Conservation (phyloP, 768 basidiomycete genomes). For the Boletus huronensis region DNA sequence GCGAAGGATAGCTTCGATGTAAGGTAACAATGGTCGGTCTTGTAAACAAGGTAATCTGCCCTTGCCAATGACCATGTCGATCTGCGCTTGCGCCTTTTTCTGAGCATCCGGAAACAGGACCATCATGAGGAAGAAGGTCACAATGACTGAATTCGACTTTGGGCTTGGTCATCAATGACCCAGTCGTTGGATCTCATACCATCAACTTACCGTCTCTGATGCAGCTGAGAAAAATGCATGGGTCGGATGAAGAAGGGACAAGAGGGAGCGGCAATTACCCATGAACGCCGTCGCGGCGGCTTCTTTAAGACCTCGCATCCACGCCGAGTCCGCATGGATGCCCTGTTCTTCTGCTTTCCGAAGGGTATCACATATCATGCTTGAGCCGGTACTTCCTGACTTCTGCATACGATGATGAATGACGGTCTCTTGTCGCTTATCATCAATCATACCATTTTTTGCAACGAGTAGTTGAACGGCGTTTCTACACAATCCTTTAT, state of each 20-base stretch:
- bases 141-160: slow-evolving; percentile 21
- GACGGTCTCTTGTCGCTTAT: neutral
- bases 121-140: slow-evolving; percentile 12
- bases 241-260: neutral
- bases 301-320: slow-evolving; percentile 6
- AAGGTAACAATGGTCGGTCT: slow-evolving; percentile 12
- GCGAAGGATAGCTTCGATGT: slow-evolving; percentile 11
- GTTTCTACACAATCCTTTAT: slow-evolving; percentile 8
- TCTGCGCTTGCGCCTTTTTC: slow-evolving; percentile 13
- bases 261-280: neutral
- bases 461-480: slow-evolving; percentile 7
- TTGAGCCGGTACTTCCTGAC: neutral
- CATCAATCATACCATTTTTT: slow-evolving; percentile 1
- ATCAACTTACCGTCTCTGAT: slow-evolving; percentile 15
- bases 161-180: neutral
- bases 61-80: slow-evolving; percentile 5
- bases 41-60: slow-evolving; percentile 4
- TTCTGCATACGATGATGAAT: slow-evolving; percentile 1
- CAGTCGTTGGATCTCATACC: neutral
- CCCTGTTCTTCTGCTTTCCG: neutral
- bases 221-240: neutral
- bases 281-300: slow-evolving; percentile 14
- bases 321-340: neutral
- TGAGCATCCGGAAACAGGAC: slow-evolving; percentile 6
- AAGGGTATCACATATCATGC: slow-evolving; percentile 10